These are phyloP conservation scores for Raddia guianensis DNA, from an alignment of 176 grass and related monocot species.

Conservation along the genomic window DNA sequence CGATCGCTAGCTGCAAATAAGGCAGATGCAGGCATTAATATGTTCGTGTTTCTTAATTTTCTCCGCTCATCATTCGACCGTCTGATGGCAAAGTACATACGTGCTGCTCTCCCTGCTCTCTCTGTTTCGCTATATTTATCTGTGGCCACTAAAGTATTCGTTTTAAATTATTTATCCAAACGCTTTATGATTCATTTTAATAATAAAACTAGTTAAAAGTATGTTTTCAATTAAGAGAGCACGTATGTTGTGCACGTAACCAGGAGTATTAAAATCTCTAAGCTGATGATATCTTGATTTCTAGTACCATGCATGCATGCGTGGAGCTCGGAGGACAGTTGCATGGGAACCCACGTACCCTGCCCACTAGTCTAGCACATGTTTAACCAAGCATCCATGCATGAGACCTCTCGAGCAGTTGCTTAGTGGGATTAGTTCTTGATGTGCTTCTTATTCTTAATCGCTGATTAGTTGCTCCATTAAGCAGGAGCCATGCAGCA, in stretches of 20 bases:
- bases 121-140: too few relatives aligned
- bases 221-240: too few relatives aligned
- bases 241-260: too few relatives aligned
- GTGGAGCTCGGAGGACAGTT: background rate
- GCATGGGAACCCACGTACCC: background rate
- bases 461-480: background rate
- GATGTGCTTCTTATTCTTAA: background rate
- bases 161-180: too few relatives aligned
- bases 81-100: too few relatives aligned
- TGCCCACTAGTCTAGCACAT: background rate
- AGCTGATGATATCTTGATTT: background rate
- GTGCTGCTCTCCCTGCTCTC: too few relatives aligned
- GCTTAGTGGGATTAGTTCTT: background rate
- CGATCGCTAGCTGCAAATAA: background rate
- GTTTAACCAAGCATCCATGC: background rate
- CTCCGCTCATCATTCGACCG: background rate
- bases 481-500: slow-evolving; percentile 36
- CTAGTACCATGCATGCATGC: background rate
- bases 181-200: too few relatives aligned
- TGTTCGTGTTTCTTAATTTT: background rate
- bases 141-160: too few relatives aligned
- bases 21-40: background rate
- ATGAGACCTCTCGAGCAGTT: background rate
- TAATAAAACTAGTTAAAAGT: too few relatives aligned
- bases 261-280: background rate